A percentile compares a stretch with the other conserved stretches of the same genome.
These are phyloP conservation scores for Salix exigua DNA, from an alignment of 345 rosid genomes.

Conservation along the genomic window DNA sequence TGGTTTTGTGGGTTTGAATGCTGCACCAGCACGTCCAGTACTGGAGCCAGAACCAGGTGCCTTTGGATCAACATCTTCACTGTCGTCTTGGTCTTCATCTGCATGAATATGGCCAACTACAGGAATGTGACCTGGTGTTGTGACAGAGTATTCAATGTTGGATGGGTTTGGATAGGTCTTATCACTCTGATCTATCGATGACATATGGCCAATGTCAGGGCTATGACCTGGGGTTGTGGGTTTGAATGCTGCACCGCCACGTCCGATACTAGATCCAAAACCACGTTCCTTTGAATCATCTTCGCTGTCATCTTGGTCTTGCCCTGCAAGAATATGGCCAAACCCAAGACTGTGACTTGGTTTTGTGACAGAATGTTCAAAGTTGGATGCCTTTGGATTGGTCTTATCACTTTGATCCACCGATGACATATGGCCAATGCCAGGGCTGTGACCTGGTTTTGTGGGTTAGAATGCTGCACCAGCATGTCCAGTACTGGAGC, in stretches of 20 bases:
- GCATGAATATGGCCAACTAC: slow-evolving; percentile 27
- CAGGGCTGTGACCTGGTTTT: slow-evolving; percentile 44
- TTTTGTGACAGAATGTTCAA: neutral
- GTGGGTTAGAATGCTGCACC: no score
- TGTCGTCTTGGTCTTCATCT: neutral
- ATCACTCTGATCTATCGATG: neutral
- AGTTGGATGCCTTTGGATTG: slow-evolving; percentile 10
- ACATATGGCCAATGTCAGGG: slow-evolving; percentile 45
- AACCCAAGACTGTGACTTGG: slow-evolving; percentile 50
- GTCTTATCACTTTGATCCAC: neutral
- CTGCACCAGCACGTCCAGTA: neutral
- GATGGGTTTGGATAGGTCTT: neutral
- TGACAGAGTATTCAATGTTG: no score
- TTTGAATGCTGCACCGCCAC: slow-evolving; percentile 1
- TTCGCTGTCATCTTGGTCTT: neutral
- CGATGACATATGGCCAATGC: slow-evolving; percentile 36
- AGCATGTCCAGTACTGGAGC: no score
- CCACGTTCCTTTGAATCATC: neutral
- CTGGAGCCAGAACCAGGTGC: neutral
- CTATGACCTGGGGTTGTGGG: slow-evolving; percentile 45
- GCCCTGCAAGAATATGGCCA: slow-evolving; percentile 12
- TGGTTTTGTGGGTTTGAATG: slow-evolving; percentile 31
- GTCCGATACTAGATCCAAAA: neutral
- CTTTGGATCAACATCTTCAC: neutral
- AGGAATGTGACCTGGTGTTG: slow-evolving; percentile 49